phyloP scores from a whole-genome alignment of 176 grass and related monocot genomes.

The Musa schizocarpa region DNA sequence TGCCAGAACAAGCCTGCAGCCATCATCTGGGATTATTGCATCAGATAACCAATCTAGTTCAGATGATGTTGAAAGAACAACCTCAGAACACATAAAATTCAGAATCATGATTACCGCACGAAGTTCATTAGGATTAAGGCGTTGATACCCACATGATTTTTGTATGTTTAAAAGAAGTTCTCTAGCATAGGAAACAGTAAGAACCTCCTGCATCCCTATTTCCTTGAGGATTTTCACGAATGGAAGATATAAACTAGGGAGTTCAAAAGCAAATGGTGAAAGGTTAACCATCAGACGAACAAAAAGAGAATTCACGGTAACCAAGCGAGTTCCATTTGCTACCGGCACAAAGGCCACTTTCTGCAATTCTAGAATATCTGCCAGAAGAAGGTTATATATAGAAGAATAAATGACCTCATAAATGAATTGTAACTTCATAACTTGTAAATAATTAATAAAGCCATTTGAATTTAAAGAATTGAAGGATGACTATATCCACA shows the following conservation, averaged over 20 bases:
- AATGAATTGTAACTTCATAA: slow-evolving; percentile 5
- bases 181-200: slow-evolving; percentile 70
- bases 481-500: no score
- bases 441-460: slow-evolving; percentile 7
- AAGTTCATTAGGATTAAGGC: slow-evolving; percentile 94
- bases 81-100: slow-evolving; percentile 70
- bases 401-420: slow-evolving; percentile 10
- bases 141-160: slow-evolving; percentile 90
- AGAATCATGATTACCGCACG: slow-evolving; percentile 83
- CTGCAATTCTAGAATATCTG: slow-evolving; percentile 80
- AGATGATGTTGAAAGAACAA: slow-evolving; percentile 34
- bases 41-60: slow-evolving; percentile 42
- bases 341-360: slow-evolving; percentile 86
- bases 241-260: slow-evolving; percentile 67
- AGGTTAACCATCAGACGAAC: slow-evolving; percentile 77
- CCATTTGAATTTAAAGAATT: no score
- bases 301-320: slow-evolving; percentile 80
- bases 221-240: slow-evolving; percentile 82
- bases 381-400: slow-evolving; percentile 23
- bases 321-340: slow-evolving; percentile 90
- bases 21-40: slow-evolving; percentile 91
- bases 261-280: slow-evolving; percentile 96
- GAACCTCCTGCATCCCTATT: slow-evolving; percentile 76
- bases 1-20: slow-evolving; percentile 85
- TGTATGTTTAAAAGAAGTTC: slow-evolving; percentile 79